Base-by-base conservation (phyloP, 1,139 yeast genomes). In the Kodamaea sp. region DNA sequence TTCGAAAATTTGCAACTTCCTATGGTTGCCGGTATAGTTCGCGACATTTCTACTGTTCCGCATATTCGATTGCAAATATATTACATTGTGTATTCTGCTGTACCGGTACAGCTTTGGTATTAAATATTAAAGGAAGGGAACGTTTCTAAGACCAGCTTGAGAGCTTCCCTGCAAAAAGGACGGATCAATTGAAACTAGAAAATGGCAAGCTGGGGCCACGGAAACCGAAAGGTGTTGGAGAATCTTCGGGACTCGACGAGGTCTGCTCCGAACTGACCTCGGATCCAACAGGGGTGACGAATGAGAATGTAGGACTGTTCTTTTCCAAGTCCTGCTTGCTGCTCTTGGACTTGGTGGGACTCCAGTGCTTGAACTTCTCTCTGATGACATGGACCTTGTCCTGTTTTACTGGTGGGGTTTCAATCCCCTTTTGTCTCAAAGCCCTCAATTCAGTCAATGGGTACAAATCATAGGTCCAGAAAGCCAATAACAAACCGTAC, bases 391-490 rank as follows among this genome's bases (percentile, higher is more conserved):
- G 9, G 23, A 29, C 32, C 30, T 28, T 37, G 3, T 29, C 26
- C n/a, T 31, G 26, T 13, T 22, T 40, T 24, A 33, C 37, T 43
- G 57, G 29, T 26, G 40, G 42, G 12, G 36, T 28, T 18, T 44
- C 44, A 13, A 23, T 15, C 8, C 40, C 45, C 9, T 20, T 18
- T 10, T 24, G 28, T 21, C 48, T 30, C 27, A 46, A 42, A 4
- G 49, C 49, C 14, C 51, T 28, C 32, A 47, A 43, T 31, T 59
- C 63, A n/a, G 63, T 57, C 38, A 57, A 52, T 39, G 68, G 69
- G 43, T 61, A 56, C 32, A 62, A 55, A 41, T 62, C 68, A 41
- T 60, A 58, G 31, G 67, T 56, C 69, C 69, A 63, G 47, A 61
- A 56, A 7, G 61, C 60, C 38, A 63, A 47, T 34, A 62, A 50